These are phyloP conservation scores for Lipomyces kockii DNA, from an alignment of 805 yeast genomes.

Conservation along the genomic window DNA sequence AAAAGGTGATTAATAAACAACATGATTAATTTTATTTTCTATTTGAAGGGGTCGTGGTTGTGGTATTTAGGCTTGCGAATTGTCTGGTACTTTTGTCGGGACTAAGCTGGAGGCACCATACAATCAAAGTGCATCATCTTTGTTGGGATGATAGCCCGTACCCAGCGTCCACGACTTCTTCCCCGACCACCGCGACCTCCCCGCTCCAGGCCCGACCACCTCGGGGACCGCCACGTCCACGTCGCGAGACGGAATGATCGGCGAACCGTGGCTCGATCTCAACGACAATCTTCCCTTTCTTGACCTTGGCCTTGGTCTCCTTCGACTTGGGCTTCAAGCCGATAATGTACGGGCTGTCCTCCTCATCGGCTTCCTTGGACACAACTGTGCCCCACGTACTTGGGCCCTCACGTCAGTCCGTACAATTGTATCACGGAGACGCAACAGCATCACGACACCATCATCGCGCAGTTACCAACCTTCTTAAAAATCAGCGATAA, in stretches of 20 bases:
- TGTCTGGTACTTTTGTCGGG: too few species aligned
- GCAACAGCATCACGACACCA: too few species aligned
- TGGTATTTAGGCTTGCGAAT: too few species aligned
- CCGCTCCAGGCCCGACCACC: slow-evolving; percentile 27
- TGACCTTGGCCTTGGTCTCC: slow-evolving; percentile 63
- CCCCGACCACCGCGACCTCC: slow-evolving; percentile 46
- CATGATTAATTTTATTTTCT: too few species aligned
- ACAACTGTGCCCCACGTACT: slow-evolving; percentile 42
- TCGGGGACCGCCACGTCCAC: slow-evolving; percentile 25
- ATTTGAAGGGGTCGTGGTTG: too few species aligned
- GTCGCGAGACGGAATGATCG: slow-evolving; percentile 24
- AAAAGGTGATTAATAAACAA: too few species aligned
- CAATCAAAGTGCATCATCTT: too few species aligned
- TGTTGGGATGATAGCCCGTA: too few species aligned
- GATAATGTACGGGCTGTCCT: slow-evolving; percentile 56
- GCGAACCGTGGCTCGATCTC: slow-evolving; percentile 56
- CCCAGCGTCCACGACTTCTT: slow-evolving; percentile 38
- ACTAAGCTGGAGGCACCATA: too few species aligned
- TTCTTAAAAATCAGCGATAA: too few species aligned
- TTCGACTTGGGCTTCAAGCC: slow-evolving; percentile 67
- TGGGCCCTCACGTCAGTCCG: slow-evolving; percentile 52
- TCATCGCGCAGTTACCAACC: too few species aligned
- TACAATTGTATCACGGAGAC: too few species aligned
- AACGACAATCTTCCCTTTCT: slow-evolving; percentile 79
- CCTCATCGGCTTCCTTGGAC: slow-evolving; percentile 63